Evolutionary conservation across 257 asterid genomes (phyloP), one percentile per base, ranked within the genome.

Genomic region (Rehmannia glutinosa): DNA sequence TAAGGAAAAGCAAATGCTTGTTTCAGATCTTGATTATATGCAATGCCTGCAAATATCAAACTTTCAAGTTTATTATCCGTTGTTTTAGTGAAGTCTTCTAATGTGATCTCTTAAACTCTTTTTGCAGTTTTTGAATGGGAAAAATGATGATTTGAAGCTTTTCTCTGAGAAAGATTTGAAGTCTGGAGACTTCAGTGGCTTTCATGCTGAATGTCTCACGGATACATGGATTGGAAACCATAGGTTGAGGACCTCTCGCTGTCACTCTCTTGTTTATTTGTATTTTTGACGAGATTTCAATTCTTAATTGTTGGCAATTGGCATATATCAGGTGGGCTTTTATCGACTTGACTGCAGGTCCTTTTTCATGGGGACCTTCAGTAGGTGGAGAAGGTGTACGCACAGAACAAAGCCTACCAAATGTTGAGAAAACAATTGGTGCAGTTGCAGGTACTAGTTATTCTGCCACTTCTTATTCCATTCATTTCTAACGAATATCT

Each of bases 301-400:
- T 60, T 58, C 46, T 62, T 64, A 62, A 52, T 53, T 45, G 47
- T 49, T 47, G 61, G 42, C 62, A 53, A 70, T 53, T 69, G 55
- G 30, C 73, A 39, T 81, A 33, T 54, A 71, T 74, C 76, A 94
- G 99, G 89, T 94, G 99, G 99, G 99, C 97, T 6, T 88, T 94
- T 67, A 76, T 91, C 24, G 99, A 94, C 82, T 85, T 94, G 84
- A 82, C 88, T 63, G 97, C 97, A 0, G 97, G 99, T 42, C 96
- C 99, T 79, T 94, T 94, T 73, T 77, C 95, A 15, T 94, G 99
- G 99, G 99, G 99, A 25, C 97, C 99, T 80, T 91, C 97, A 20
- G 99, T 94, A 6, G 99, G 97, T 52, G 97, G 99, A 72, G 97
- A 93, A 85, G 99, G 99, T 66, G 99, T 94, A 21, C 97, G 99